Evolutionary conservation across 148 eudicot genomes (phyloP).

Genomic region (Arctostaphylos glauca): DNA sequence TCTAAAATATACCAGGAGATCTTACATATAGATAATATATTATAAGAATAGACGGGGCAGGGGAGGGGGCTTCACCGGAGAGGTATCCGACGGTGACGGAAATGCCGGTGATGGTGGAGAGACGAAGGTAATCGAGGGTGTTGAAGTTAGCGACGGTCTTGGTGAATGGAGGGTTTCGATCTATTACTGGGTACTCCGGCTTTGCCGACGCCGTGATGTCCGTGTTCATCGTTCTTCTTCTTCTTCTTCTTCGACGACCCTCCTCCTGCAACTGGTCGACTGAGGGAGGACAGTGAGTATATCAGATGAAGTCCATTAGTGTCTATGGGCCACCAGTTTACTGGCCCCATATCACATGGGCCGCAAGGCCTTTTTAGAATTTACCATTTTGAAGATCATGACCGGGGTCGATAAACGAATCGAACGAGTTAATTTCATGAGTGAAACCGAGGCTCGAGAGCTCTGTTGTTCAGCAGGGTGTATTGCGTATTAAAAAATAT

Average conservation of each 20-base stretch:
- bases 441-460: no score
- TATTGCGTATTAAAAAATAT: no score
- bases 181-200: conserved; percentile 84
- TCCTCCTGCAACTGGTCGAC: background rate
- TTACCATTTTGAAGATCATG: background rate
- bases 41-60: background rate
- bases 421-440: no score
- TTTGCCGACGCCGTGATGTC: conserved; percentile 63
- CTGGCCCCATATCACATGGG: background rate
- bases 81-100: conserved; percentile 33
- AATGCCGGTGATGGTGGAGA: conserved; percentile 82
- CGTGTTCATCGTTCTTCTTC: conserved; percentile 19
- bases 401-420: no score
- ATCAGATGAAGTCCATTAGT: background rate
- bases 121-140: conserved; percentile 37
- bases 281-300: background rate
- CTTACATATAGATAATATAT: no score
- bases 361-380: background rate
- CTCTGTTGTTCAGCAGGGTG: no score
- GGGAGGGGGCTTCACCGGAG: background rate
- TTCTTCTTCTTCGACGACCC: conserved; percentile 35
- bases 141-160: conserved; percentile 87
- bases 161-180: conserved; percentile 91
- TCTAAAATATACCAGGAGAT: background rate
- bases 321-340: background rate